These are phyloP conservation scores for Tulasnella calospora DNA, from an alignment of 768 basidiomycete species.

Conservation along the genomic window DNA sequence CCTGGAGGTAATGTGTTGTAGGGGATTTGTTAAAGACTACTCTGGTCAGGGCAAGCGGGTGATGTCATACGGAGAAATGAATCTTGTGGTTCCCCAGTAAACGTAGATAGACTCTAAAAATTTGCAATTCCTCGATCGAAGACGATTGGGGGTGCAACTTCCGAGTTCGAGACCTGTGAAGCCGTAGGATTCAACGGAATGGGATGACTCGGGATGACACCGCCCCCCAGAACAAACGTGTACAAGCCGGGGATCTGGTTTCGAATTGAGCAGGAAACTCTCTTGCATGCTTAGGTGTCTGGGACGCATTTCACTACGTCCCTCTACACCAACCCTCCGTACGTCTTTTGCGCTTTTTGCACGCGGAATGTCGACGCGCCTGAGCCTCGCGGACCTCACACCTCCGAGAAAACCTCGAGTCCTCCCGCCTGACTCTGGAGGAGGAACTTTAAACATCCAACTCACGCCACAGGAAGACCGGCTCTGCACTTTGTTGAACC, in stretches of 20 bases:
- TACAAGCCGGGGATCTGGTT: background rate
- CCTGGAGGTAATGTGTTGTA: too few species aligned
- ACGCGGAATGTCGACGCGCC: background rate
- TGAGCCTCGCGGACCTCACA: background rate
- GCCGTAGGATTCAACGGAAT: background rate
- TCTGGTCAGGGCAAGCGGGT: too few species aligned
- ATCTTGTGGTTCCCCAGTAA: background rate
- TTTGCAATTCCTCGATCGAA: background rate
- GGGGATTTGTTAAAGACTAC: too few species aligned
- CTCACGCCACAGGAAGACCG: constrained; percentile 62
- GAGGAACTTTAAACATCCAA: background rate
- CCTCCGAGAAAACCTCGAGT: background rate
- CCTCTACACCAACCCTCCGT: background rate
- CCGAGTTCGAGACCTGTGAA: background rate
- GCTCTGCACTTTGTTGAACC: constrained; percentile 74
- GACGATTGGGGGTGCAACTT: background rate
- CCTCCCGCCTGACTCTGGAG: background rate
- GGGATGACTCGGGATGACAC: background rate
- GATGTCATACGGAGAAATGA: background rate
- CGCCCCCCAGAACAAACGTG: background rate
- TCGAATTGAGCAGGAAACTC: background rate
- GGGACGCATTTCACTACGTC: background rate
- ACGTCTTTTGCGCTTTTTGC: background rate
- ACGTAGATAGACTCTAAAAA: too few species aligned
- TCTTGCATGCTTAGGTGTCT: background rate